A percentile compares a stretch with the other conserved stretches of the same genome.
These are phyloP conservation scores for Populus davidiana DNA, from an alignment of 345 rosid genomes.

Conservation along the genomic window DNA sequence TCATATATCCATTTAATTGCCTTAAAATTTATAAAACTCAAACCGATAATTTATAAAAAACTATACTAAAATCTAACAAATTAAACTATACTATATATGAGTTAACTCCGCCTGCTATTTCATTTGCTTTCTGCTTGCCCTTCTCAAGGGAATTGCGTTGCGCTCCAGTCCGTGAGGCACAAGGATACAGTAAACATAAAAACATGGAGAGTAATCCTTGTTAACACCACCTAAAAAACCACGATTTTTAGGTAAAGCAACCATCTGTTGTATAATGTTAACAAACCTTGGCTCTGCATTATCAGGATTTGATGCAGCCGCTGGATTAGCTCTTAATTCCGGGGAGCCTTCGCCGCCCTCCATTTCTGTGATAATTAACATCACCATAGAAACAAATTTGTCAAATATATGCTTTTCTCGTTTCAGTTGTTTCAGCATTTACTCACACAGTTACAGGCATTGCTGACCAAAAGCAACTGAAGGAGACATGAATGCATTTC, in stretches of 20 bases:
- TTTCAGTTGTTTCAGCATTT: background rate
- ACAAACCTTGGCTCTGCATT: background rate
- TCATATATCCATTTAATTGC: fast-evolving
- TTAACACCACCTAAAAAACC: background rate
- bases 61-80: too few species aligned
- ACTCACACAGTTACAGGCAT: background rate
- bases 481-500: background rate
- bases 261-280: background rate
- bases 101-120: too few species aligned
- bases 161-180: background rate
- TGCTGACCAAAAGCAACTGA: background rate
- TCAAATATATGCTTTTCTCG: background rate
- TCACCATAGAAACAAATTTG: background rate
- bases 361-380: background rate
- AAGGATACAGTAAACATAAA: background rate
- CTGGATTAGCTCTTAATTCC: background rate
- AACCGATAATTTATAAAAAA: fast-evolving
- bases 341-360: background rate
- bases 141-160: background rate
- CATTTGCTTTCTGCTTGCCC: too few species aligned
- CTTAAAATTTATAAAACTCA: too few species aligned
- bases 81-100: too few species aligned
- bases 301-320: background rate
- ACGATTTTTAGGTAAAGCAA: too few species aligned
- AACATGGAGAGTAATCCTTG: background rate